These are phyloP conservation scores for Penicillium sclerotiorum DNA, from an alignment of 2,329 filamentous ascomycete species.

Conservation along the genomic window DNA sequence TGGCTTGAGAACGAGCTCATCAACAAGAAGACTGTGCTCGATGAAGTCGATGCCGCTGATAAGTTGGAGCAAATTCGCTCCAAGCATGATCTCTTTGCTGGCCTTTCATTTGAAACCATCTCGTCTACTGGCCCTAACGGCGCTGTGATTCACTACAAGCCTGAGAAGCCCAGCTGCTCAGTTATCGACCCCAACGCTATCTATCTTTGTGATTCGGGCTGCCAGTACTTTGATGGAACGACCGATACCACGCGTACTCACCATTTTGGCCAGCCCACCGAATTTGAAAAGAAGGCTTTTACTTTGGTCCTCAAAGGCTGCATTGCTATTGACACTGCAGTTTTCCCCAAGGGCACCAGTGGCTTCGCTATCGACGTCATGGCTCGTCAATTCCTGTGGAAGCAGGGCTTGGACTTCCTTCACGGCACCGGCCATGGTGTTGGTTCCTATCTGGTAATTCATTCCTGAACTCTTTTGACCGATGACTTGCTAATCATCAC, in stretches of 20 bases:
- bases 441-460: conserved; percentile 72
- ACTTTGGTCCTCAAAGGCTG: conserved; percentile 94
- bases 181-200: conserved; percentile 80
- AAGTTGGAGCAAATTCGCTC: conserved; percentile 71
- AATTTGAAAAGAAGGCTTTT: conserved; percentile 84
- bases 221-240: conserved; percentile 93
- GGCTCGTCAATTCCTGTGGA: conserved; percentile 91
- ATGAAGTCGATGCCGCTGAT: conserved; percentile 90
- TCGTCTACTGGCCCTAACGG: conserved; percentile 92
- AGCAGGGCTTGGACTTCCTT: conserved; percentile 88
- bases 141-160: conserved; percentile 94
- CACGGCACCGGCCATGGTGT: conserved; percentile 97
- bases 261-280: conserved; percentile 84
- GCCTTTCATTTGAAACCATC: conserved; percentile 92
- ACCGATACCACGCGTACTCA: conserved; percentile 93
- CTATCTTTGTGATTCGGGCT: conserved; percentile 95
- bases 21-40: conserved; percentile 70
- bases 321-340: conserved; percentile 79
- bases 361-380: conserved; percentile 88
- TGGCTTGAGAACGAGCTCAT: conserved; percentile 92
- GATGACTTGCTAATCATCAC: conserved; percentile 8
- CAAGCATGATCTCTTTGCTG: conserved; percentile 75
- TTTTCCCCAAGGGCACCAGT: conserved; percentile 94
- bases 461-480: neutral
- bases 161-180: conserved; percentile 79